A percentile compares a stretch with the other conserved stretches of the same genome.
Evolutionary conservation across 345 rosid species (phyloP).

Genomic region (Atalantia buxifolia): DNA sequence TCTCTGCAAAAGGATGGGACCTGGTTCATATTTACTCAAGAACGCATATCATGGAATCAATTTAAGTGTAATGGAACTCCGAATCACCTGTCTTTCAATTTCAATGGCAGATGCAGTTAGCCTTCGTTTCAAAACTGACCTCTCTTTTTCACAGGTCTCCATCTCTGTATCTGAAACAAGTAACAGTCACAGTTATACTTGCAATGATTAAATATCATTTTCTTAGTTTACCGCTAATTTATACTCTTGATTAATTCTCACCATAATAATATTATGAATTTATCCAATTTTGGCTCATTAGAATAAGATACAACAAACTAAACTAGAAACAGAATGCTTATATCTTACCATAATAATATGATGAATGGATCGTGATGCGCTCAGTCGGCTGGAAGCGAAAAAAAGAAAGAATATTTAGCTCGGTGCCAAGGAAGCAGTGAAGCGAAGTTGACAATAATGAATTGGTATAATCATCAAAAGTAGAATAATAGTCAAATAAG

Average conservation of each 20-base stretch:
- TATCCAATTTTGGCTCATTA: not conserved
- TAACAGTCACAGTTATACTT: slow-evolving; percentile 3
- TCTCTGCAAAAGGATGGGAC: slow-evolving; percentile 58
- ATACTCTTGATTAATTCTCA: not conserved
- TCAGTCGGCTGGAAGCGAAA: slow-evolving; percentile 54
- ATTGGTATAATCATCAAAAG: not conserved
- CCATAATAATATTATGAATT: not conserved
- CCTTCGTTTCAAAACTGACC: slow-evolving; percentile 59
- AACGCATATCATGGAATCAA: slow-evolving; percentile 1
- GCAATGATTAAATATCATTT: not conserved
- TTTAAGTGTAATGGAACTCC: slow-evolving; percentile 13
- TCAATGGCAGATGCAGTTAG: slow-evolving; percentile 80
- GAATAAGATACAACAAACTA: not conserved
- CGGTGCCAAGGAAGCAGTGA: not conserved
- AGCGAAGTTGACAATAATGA: slow-evolving; percentile 1
- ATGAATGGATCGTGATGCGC: slow-evolving; percentile 79
- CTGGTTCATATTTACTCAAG: not conserved
- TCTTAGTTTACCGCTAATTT: not conserved
- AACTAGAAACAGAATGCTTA: not conserved
- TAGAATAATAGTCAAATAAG: not conserved
- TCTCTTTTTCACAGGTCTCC: slow-evolving; percentile 72
- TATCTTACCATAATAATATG: slow-evolving; percentile 72
- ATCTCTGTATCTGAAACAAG: slow-evolving; percentile 54
- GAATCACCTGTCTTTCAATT: slow-evolving; percentile 86
- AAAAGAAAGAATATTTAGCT: slow-evolving; percentile 9